phyloP scores from a whole-genome alignment of 106 monocot species.

The Allium cepa region DNA sequence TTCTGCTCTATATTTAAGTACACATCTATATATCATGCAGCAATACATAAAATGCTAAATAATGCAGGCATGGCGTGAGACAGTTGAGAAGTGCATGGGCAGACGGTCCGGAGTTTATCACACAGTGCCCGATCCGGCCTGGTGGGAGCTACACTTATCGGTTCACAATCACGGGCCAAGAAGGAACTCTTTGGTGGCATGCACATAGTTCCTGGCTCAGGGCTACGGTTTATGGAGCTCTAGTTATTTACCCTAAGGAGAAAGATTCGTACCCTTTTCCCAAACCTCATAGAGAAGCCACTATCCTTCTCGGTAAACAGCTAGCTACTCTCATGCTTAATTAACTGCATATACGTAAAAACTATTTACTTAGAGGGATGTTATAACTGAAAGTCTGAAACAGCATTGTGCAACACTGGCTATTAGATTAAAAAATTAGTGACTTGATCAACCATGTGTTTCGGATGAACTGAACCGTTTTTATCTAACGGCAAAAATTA shows the following conservation, averaged over 20 bases:
- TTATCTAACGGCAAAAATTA: too few species aligned
- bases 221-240: constrained; percentile 54
- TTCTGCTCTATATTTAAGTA: neutral
- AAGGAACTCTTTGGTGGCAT: constrained; percentile 66
- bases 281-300: constrained; percentile 37
- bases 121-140: constrained; percentile 58
- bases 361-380: too few species aligned
- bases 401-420: too few species aligned
- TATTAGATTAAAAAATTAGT: too few species aligned
- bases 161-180: constrained; percentile 38
- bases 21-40: neutral
- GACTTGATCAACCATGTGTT: too few species aligned
- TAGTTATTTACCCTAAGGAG: constrained; percentile 36
- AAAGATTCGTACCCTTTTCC: constrained; percentile 34
- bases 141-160: constrained; percentile 55
- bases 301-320: constrained; percentile 37
- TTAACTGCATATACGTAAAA: too few species aligned
- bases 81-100: constrained; percentile 52
- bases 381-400: too few species aligned
- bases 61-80: constrained; percentile 43
- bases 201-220: constrained; percentile 55
- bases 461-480: too few species aligned
- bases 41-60: neutral
- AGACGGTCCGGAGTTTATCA: constrained; percentile 50
- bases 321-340: neutral